phyloP scores from a whole-genome alignment of 1,139 yeast genomes.

The Trichomonascaceae sp. region DNA sequence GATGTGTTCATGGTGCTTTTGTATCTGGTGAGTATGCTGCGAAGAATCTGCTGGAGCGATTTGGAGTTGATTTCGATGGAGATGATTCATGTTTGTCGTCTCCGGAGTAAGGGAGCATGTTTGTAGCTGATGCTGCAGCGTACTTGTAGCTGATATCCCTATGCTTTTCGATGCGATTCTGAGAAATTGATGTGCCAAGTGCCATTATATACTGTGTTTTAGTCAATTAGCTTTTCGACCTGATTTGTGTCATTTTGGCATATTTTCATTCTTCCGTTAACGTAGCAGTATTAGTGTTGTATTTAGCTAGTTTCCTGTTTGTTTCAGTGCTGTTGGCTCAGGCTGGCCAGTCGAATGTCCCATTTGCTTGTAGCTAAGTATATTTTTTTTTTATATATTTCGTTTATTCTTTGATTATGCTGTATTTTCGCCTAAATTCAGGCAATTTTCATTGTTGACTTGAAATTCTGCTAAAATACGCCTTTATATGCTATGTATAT shows the following conservation, averaged over 20 bases:
- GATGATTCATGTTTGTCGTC: conserved; percentile 17
- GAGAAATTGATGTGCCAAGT: too few species aligned
- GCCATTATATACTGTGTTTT: too few species aligned
- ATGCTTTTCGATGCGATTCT: too few species aligned
- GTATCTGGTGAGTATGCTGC: conserved; percentile 47
- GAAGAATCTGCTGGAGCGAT: conserved; percentile 17
- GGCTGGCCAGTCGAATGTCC: too few species aligned
- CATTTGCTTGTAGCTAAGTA: too few species aligned
- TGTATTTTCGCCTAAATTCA: too few species aligned
- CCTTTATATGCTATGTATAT: not conserved
- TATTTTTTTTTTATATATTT: too few species aligned
- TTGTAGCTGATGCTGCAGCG: not conserved
- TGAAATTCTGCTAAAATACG: not conserved
- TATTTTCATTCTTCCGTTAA: not conserved
- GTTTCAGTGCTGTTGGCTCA: too few species aligned
- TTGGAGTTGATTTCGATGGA: conserved; percentile 18
- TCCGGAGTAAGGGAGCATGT: conserved; percentile 8
- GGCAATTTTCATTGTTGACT: too few species aligned
- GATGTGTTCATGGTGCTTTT: conserved; percentile 88
- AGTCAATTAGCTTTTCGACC: not conserved
- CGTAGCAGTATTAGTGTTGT: too few species aligned
- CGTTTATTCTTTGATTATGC: too few species aligned
- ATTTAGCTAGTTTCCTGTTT: too few species aligned
- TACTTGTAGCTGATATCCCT: not conserved
- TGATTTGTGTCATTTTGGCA: not conserved